phyloP scores from a whole-genome alignment of 208 protist species.

The Leishmania braziliensis region DNA sequence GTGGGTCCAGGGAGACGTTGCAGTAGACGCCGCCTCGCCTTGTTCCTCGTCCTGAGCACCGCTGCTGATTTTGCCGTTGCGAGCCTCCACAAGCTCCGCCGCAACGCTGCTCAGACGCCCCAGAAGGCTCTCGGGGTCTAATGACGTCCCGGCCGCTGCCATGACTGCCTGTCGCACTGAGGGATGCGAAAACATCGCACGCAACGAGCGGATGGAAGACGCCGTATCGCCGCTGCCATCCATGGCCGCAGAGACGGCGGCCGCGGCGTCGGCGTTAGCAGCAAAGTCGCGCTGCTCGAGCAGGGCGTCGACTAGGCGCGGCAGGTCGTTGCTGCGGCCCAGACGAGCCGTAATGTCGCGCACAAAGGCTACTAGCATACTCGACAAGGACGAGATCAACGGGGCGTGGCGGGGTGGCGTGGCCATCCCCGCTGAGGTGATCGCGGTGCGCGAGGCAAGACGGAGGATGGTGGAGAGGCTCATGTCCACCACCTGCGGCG shows the following conservation, averaged over 20 bases:
- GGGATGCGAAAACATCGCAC: conserved; percentile 42
- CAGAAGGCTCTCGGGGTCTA: conserved; percentile 71
- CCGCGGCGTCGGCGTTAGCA: neutral
- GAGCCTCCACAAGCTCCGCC: conserved; percentile 12
- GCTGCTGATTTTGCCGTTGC: neutral
- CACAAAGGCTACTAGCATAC: conserved; percentile 47
- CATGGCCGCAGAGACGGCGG: conserved; percentile 10
- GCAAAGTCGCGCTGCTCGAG: conserved; percentile 17
- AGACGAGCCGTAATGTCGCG: conserved; percentile 52
- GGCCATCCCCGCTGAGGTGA: neutral
- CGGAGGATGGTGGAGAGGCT: conserved; percentile 77
- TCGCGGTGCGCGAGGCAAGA: conserved; percentile 54
- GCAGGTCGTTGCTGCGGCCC: conserved; percentile 68
- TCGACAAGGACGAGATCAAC: conserved; percentile 12
- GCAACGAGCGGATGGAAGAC: conserved; percentile 34
- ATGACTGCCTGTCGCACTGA: conserved; percentile 43
- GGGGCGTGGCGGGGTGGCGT: neutral
- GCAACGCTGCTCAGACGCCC: conserved; percentile 33
- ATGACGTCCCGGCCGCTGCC: conserved; percentile 43
- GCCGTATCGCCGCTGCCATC: conserved; percentile 4
- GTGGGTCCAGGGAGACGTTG: neutral
- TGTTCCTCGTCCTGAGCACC: conserved; percentile 3
- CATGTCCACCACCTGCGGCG: conserved; percentile 87
- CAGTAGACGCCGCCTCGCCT: neutral
- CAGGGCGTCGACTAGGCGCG: conserved; percentile 64